Evolutionary conservation across 768 basidiomycete genomes (phyloP), one percentile per base, ranked within the genome.

Genomic region (Termitomyces sp.): DNA sequence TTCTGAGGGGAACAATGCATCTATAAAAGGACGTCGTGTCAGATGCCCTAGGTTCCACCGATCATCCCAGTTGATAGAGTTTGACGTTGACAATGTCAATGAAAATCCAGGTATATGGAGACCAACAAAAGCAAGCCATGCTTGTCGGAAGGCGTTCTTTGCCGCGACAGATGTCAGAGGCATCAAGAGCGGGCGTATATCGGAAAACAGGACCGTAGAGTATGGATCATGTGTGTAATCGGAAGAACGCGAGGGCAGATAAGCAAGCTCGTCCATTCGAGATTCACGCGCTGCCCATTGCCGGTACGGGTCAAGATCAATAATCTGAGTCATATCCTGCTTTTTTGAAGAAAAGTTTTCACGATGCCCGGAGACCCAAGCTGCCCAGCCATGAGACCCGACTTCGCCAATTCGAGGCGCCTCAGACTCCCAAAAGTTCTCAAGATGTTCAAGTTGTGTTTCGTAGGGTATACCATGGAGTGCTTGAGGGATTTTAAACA

Each of bases 341-440:
- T 59, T 59, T 5, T 57, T 29, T 24, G 62, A 50, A 54, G 57
- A 55, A 22, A 51, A 48, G 28, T 77, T 74, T 33, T 77, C 70
- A 48, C 73, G 76, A 24, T 77, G 76, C 22, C 76, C 72, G 12
- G 73, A 65, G 41, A 79, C 70, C 88, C 88, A 92, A 34, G 72
- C 59, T 15, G 77, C 76, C 90, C 91, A 93, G 26, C 92, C 90
- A 56, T 69, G 74, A 9, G 90, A 82, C 54, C 75, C 73, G 0
- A 70, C 66, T 66, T 94, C 92, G 29, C 90, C 89, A 9, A 85
- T 68, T n/a, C 91, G 85, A n/a, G 85, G 84, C 10, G 72, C 73
- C 69, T 92, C 92, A 4, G 87, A 83, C 51, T 94, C 92, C 92
- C 92, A 94, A 66, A 89, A 94, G 52, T 84, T 82, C 71, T 92